Conservation (phyloP, 768 basidiomycete species). For the Mycena rosella region DNA sequence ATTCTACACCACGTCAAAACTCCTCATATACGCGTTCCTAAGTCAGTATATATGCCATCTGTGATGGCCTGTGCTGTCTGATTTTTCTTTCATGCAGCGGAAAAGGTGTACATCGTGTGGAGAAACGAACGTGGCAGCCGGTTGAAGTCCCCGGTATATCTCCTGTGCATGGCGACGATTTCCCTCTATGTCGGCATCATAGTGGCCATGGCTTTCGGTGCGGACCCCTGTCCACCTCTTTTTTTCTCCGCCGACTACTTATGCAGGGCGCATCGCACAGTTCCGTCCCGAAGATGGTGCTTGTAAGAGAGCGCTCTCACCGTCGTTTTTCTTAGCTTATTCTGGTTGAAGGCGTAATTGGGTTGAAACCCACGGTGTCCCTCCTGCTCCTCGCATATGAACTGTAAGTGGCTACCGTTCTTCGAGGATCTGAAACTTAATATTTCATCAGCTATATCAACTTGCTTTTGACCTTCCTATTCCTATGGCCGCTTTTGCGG, state of each 20-base stretch:
- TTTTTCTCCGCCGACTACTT: neutral
- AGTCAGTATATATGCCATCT: no score
- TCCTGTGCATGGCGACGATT: conserved; percentile 54
- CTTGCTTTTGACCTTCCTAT: conserved; percentile 56
- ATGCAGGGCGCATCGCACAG: conserved; percentile 51
- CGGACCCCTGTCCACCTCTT: conserved; percentile 6
- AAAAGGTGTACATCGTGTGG: conserved; percentile 63
- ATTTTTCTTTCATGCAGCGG: conserved; percentile 47
- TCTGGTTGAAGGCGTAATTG: conserved; percentile 49
- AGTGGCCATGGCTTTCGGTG: conserved; percentile 54
- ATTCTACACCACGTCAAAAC: conserved; percentile 57
- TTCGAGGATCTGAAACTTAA: neutral
- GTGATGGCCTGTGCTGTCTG: conserved; percentile 10
- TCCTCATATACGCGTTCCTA: conserved; percentile 63
- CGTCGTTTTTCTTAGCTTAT: neutral
- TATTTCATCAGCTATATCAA: conserved; percentile 40
- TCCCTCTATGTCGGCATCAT: conserved; percentile 55
- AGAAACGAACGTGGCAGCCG: conserved; percentile 45
- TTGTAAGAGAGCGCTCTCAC: conserved; percentile 40
- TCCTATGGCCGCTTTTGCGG: conserved; percentile 60
- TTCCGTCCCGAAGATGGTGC: conserved; percentile 48
- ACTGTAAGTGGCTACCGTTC: conserved; percentile 47
- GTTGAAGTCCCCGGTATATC: conserved; percentile 55
- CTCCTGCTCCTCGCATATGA: conserved; percentile 62
- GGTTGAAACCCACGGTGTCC: conserved; percentile 57